Conservation (phyloP, 83 land plant species). For the Thuja plicata region DNA sequence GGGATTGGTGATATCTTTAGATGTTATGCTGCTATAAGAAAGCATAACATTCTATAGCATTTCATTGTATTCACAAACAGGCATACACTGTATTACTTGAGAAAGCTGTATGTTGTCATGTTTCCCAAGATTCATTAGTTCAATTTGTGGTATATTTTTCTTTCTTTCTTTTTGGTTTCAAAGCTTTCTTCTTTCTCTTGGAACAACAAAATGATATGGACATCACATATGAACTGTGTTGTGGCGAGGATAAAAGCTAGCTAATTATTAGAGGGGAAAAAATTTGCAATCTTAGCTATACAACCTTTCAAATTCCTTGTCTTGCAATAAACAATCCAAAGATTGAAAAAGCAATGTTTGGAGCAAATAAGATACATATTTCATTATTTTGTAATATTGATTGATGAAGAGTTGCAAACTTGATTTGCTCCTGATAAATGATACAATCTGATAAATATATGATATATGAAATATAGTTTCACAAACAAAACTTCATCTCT, state of each 20-base stretch:
- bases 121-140: not conserved
- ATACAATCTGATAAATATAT: not conserved
- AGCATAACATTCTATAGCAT: not conserved
- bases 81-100: slow-evolving; percentile 2
- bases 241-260: not conserved
- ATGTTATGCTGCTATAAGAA: not conserved
- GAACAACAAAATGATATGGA: not conserved
- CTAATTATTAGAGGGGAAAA: not conserved
- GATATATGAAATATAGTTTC: not conserved
- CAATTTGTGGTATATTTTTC: not conserved
- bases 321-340: not conserved
- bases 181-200: not conserved
- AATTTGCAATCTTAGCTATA: not conserved
- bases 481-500: not conserved
- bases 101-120: not conserved
- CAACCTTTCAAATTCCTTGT: not conserved
- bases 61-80: not conserved
- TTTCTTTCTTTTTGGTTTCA: not conserved
- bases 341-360: not conserved
- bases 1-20: not conserved
- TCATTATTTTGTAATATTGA: not conserved
- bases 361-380: not conserved
- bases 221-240: not conserved
- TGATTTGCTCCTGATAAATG: not conserved
- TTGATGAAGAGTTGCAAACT: not conserved